Evolutionary conservation across 2,329 filamentous ascomycete species (phyloP).

Genomic region (Cladosporium velox): DNA sequence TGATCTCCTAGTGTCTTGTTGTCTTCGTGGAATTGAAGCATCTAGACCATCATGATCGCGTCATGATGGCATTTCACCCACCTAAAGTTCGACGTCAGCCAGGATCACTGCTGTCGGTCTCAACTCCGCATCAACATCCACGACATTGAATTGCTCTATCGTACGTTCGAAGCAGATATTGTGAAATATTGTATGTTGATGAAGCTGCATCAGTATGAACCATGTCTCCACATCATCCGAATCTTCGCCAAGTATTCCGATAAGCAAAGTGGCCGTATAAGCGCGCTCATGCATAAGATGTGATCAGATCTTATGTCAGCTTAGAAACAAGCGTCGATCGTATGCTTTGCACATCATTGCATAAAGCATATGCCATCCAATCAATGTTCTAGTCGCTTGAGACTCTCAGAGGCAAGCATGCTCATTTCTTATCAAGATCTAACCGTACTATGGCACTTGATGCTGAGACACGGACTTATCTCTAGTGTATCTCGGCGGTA

Average conservation of each 20-base stretch:
- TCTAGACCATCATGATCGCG: conserved; percentile 13
- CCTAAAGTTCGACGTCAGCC: neutral
- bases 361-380: neutral
- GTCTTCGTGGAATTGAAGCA: neutral
- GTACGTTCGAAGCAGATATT: too few species aligned
- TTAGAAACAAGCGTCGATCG: neutral
- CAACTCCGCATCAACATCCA: neutral
- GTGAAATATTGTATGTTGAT: too few species aligned
- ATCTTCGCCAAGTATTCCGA: neutral
- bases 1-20: neutral
- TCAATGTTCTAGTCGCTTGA: too few species aligned
- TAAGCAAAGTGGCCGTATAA: neutral
- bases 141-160: neutral
- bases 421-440: too few species aligned
- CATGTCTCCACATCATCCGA: neutral
- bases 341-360: neutral
- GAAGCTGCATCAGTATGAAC: too few species aligned
- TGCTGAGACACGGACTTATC: neutral
- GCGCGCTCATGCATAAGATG: neutral
- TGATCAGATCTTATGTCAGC: neutral
- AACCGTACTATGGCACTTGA: too few species aligned
- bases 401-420: too few species aligned
- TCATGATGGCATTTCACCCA: conserved; percentile 1
- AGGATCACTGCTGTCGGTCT: neutral
- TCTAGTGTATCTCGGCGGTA: neutral